phyloP scores from a whole-genome alignment of 2,329 filamentous ascomycete genomes.

The Fusarium odoratissimum region DNA sequence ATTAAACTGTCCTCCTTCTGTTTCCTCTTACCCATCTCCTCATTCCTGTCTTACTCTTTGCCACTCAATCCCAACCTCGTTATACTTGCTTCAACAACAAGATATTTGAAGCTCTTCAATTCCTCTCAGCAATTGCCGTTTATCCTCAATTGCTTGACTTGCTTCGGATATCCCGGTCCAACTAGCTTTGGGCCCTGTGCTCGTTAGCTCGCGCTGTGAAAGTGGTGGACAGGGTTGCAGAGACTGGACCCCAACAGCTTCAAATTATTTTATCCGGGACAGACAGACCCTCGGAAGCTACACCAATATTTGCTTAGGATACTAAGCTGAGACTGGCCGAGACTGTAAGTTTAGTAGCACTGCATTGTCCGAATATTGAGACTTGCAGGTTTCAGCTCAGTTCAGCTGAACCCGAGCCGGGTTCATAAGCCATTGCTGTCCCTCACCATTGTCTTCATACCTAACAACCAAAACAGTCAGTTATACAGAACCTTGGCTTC shows the following conservation, averaged over 20 bases:
- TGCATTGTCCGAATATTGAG: slow-evolving; percentile 18
- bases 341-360: slow-evolving; percentile 33
- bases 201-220: slow-evolving; percentile 22
- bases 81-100: not conserved
- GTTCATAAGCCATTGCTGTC: not conserved
- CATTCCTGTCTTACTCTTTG: slow-evolving; percentile 2
- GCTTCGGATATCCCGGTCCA: slow-evolving; percentile 35
- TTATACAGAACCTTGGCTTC: not conserved
- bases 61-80: not conserved
- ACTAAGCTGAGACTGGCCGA: slow-evolving; percentile 4
- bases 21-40: not conserved
- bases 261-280: slow-evolving; percentile 1
- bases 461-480: not conserved
- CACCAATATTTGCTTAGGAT: slow-evolving; percentile 1
- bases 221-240: slow-evolving; percentile 20
- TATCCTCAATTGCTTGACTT: slow-evolving; percentile 1
- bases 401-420: slow-evolving; percentile 6
- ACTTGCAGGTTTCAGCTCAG: slow-evolving; percentile 20
- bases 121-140: not conserved
- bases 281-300: slow-evolving; percentile 6
- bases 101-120: not conserved
- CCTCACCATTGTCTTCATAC: not conserved
- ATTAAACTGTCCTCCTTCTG: slow-evolving; percentile 7
- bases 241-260: slow-evolving; percentile 27
- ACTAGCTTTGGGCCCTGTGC: slow-evolving; percentile 25